These are phyloP conservation scores for Trametes villosa DNA, from an alignment of 768 basidiomycete species.

Conservation along the genomic window DNA sequence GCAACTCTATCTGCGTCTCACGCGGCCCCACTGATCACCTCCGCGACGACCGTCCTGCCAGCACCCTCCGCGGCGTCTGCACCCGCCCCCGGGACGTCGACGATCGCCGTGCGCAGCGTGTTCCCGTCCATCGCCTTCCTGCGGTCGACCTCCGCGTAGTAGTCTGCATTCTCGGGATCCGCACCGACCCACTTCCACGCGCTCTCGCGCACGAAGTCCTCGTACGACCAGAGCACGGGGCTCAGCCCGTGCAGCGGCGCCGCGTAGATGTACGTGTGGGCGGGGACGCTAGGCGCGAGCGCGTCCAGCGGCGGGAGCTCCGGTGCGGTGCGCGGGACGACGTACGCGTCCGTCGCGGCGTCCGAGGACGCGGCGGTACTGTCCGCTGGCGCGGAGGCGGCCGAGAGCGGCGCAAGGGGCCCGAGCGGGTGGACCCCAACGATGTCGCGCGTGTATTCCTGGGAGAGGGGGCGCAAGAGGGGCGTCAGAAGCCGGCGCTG, in stretches of 20 bases:
- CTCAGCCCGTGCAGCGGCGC: slow-evolving; percentile 48
- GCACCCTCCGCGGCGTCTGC: too few relatives aligned
- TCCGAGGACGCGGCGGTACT: slow-evolving; percentile 32
- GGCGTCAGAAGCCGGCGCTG: neutral
- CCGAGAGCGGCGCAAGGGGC: slow-evolving; percentile 38
- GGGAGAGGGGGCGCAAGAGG: neutral
- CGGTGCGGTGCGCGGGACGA: slow-evolving; percentile 47
- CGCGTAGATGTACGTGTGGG: slow-evolving; percentile 77
- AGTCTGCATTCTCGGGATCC: slow-evolving; percentile 32
- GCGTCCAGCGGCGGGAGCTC: slow-evolving; percentile 44
- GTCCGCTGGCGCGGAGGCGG: slow-evolving; percentile 35
- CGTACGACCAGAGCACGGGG: slow-evolving; percentile 76
- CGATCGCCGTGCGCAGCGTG: too few relatives aligned
- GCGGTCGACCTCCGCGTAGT: slow-evolving; percentile 59
- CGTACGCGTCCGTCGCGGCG: slow-evolving; percentile 18
- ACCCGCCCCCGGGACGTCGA: too few relatives aligned
- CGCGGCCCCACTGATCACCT: too few relatives aligned
- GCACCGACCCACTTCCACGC: slow-evolving; percentile 79
- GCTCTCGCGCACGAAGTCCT: slow-evolving; percentile 76
- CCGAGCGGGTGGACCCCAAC: slow-evolving; percentile 63
- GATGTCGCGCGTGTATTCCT: slow-evolving; percentile 74
- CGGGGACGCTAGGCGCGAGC: slow-evolving; percentile 44
- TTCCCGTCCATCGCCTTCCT: slow-evolving; percentile 45
- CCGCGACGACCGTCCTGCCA: too few relatives aligned
- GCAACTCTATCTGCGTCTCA: too few relatives aligned